Evolutionary conservation across 2,329 filamentous ascomycete genomes (phyloP).

Genomic region (Talaromyces sp.): DNA sequence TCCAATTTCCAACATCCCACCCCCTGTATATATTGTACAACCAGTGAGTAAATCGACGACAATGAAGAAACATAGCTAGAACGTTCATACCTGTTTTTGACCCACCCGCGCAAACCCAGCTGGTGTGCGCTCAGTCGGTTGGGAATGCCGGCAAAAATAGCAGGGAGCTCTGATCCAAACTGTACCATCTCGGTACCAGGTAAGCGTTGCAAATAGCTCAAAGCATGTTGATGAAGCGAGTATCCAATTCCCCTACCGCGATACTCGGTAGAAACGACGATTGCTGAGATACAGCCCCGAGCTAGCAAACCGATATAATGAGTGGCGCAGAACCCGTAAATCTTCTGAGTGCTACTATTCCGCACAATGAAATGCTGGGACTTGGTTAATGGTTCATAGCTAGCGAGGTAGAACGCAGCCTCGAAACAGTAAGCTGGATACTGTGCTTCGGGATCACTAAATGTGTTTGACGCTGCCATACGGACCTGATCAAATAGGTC

Average conservation of each 20-base stretch:
- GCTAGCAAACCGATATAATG: slow-evolving; percentile 6
- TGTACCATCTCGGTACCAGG: slow-evolving; percentile 5
- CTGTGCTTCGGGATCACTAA: slow-evolving; percentile 10
- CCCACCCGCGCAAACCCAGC: slow-evolving; percentile 7
- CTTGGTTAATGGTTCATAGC: slow-evolving; percentile 5
- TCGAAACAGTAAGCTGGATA: slow-evolving; percentile 11
- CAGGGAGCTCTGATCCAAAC: slow-evolving; percentile 8
- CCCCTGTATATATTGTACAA: not conserved
- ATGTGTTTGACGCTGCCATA: slow-evolving; percentile 8
- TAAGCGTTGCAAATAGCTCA: slow-evolving; percentile 1
- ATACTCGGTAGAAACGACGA: slow-evolving; percentile 8
- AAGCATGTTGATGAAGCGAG: slow-evolving; percentile 9
- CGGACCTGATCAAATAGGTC: slow-evolving; percentile 10
- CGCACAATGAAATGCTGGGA: slow-evolving; percentile 6
- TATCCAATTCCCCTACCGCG: slow-evolving; percentile 8
- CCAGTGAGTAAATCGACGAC: not conserved
- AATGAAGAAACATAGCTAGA: not conserved
- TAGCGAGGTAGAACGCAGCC: slow-evolving; percentile 1
- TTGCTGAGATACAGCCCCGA: slow-evolving; percentile 5
- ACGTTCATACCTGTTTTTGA: slow-evolving; percentile 7
- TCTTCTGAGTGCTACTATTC: slow-evolving; percentile 9
- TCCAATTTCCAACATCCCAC: slow-evolving; percentile 10
- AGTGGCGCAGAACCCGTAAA: slow-evolving; percentile 11
- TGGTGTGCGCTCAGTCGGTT: slow-evolving; percentile 9
- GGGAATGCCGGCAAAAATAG: slow-evolving; percentile 7